Evolutionary conservation across 2,329 filamentous ascomycete genomes (phyloP).

Genomic region (Ascochyta fabae): DNA sequence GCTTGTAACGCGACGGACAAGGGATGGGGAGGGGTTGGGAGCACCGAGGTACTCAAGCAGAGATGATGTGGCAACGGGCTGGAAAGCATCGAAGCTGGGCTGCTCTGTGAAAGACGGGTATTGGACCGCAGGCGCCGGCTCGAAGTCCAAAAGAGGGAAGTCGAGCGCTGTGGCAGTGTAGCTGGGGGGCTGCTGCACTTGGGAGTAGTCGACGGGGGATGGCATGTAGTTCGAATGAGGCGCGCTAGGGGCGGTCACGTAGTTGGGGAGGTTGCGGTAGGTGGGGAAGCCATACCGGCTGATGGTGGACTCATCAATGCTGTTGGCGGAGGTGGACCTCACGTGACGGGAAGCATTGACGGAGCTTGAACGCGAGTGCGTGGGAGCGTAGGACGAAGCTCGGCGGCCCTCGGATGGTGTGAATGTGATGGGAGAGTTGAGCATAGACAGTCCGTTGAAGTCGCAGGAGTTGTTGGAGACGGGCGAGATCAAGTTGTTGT

Average conservation of each 20-base stretch:
- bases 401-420: conserved; percentile 41
- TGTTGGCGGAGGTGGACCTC: conserved; percentile 70
- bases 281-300: conserved; percentile 82
- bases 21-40: conserved; percentile 79
- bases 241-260: conserved; percentile 53
- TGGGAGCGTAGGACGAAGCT: conserved; percentile 44
- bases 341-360: conserved; percentile 55
- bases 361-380: conserved; percentile 65
- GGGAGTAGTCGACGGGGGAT: conserved; percentile 45
- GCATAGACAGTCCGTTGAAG: conserved; percentile 49
- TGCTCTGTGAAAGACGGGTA: conserved; percentile 52
- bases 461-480: conserved; percentile 53
- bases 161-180: conserved; percentile 41
- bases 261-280: conserved; percentile 75
- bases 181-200: conserved; percentile 43
- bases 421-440: conserved; percentile 70
- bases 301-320: conserved; percentile 69
- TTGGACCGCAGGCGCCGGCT: conserved; percentile 51
- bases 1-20: conserved; percentile 80
- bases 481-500: conserved; percentile 54
- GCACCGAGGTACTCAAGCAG: conserved; percentile 79
- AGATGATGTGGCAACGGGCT: conserved; percentile 63
- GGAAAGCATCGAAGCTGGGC: conserved; percentile 46
- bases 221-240: conserved; percentile 47
- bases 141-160: conserved; percentile 46